Evolutionary conservation across 2,329 filamentous ascomycete species (phyloP), one percentile per base, ranked within the genome.

Genomic region (Arthrinium phaeospermum): DNA sequence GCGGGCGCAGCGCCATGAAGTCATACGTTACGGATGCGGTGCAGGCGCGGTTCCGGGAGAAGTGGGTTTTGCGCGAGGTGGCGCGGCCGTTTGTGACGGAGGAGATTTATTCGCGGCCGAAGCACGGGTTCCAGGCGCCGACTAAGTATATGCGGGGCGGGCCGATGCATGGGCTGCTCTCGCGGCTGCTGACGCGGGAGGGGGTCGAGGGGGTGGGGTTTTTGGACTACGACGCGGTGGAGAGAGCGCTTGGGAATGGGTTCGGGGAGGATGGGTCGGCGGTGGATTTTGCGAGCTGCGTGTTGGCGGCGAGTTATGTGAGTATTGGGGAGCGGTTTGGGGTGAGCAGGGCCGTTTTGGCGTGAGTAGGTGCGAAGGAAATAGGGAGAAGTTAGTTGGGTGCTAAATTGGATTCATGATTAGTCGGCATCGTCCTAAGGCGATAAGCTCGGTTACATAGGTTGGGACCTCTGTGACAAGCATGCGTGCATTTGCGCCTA

Each of bases 81-180:
- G 73, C 71, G n/a, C 53, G 57, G 19, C 72, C 75, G 4, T 75
- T 74, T 49, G 70, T 76, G 37, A 75, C 75, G 0, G 79, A 85
- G 14, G 87, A 89, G 78, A 76, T 89, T 4, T 89, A 88, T 76
- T 77, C 81, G 41, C 79, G 85, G 14, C 84, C 79, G 72, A 89
- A 89, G 76, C 82, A 86, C 19, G 82, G 85, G 0, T 89, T 85
- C 74, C 75, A 82, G 24, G 87, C 85, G 1, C 87, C 87, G 0
- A 37, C 64, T 16, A 19, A 16, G 24, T 89, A 82, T 74, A 79
- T 80, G 1, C 75, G 76, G 0, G 80, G 81, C 45, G 87, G 87
- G 0, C 83, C 85, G 0, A 70, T 90, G 37, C 82, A 87, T 69
- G 74, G 19, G 8, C 77, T 78, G 74, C 74, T 83, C 53, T 44